These are phyloP conservation scores for Leccinum subgranulosum DNA, from an alignment of 768 basidiomycete species.

Conservation along the genomic window DNA sequence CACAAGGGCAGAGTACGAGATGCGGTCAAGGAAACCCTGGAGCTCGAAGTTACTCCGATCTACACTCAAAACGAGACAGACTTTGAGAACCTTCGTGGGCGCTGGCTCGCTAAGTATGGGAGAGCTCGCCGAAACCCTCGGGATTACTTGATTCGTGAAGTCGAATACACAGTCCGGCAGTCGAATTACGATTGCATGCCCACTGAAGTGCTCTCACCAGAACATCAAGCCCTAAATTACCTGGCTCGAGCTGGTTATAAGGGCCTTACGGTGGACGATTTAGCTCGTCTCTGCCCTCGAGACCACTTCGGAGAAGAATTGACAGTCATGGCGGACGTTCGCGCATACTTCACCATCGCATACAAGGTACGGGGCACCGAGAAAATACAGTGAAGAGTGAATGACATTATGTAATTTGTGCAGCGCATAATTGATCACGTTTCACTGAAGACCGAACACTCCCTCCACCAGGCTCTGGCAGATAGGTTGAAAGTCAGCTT, in stretches of 20 bases:
- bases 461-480: constrained; percentile 40
- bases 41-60: constrained; percentile 37
- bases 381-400: neutral
- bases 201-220: too few species aligned
- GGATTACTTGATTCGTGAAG: too few species aligned
- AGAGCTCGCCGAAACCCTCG: constrained; percentile 1
- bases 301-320: constrained; percentile 42
- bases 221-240: constrained; percentile 16
- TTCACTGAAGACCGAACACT: constrained; percentile 47
- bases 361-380: constrained; percentile 40
- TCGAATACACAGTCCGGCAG: too few species aligned
- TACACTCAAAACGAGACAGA: constrained; percentile 38
- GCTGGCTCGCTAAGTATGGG: constrained; percentile 28
- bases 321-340: constrained; percentile 50
- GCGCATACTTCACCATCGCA: constrained; percentile 55
- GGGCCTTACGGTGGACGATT: constrained; percentile 19
- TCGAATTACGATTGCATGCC: too few species aligned
- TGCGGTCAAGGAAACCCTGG: constrained; percentile 33
- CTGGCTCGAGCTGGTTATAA: constrained; percentile 33
- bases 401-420: neutral
- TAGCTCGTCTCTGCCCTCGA: constrained; percentile 24
- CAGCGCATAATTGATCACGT: constrained; percentile 57
- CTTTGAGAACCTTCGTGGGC: constrained; percentile 13
- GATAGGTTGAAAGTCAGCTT: constrained; percentile 36
- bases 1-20: constrained; percentile 21